Percentiles rank a stretch among this genome's conserved stretches.
Conservation (phyloP, 1,284 basidiomycete species). For the Ustilago loliicola region DNA sequence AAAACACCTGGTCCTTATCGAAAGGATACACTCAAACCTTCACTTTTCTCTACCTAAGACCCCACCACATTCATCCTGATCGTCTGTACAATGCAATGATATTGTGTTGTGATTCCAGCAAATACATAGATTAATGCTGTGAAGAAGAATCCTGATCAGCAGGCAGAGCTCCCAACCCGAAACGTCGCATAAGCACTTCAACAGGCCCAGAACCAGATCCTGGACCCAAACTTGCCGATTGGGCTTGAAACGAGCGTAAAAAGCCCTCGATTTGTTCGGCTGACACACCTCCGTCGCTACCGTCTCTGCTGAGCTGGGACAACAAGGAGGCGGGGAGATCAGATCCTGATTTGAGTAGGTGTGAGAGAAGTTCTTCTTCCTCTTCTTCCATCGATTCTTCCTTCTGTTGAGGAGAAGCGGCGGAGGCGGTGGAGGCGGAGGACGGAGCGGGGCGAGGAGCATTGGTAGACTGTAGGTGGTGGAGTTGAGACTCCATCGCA, state of each 20-base stretch:
- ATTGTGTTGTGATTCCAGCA: neutral
- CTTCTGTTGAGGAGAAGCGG: neutral
- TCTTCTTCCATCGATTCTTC: neutral
- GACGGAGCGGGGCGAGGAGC: neutral
- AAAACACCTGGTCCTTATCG: conserved; percentile 39
- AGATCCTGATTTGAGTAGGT: conserved; percentile 26
- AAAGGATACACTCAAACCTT: conserved; percentile 33
- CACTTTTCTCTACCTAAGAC: conserved; percentile 10
- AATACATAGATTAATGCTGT: conserved; percentile 3
- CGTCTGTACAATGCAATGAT: neutral
- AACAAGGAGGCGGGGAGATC: conserved; percentile 31
- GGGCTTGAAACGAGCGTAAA: conserved; percentile 41
- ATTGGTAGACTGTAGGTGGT: neutral
- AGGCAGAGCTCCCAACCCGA: conserved; percentile 37
- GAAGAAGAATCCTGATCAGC: conserved; percentile 25
- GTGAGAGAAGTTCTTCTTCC: conserved; percentile 36
- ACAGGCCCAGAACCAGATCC: conserved; percentile 30
- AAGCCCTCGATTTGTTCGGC: conserved; percentile 31
- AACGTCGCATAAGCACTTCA: conserved; percentile 41
- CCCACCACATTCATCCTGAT: neutral
- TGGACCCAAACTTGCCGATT: conserved; percentile 15
- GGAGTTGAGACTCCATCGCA: conserved; percentile 38
- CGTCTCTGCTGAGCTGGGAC: conserved; percentile 6
- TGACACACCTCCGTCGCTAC: neutral
- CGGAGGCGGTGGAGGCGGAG: neutral